Base-by-base conservation (phyloP, 768 basidiomycete species). In the Macrolepiota fuliginosa region DNA sequence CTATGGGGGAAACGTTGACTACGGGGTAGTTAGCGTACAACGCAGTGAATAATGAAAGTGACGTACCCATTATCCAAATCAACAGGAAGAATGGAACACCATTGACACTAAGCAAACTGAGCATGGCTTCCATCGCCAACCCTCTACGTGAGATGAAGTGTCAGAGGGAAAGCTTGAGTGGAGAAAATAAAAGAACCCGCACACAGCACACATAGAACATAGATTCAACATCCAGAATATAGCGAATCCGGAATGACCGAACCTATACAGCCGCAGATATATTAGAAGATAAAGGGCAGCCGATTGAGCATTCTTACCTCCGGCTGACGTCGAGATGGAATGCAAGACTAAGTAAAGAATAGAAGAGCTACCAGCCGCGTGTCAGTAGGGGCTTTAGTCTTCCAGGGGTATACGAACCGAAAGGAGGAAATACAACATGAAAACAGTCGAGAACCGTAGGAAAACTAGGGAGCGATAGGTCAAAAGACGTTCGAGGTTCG, bases 191-290 rank as follows among this genome's bases (percentile, higher is more conserved):
- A 32, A 15, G 15, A 51, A 36, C 51, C 73, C 82, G n/a, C 70
- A 80, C 84, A 84, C 72, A 0, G 85, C 76, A 7, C 79, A 68
- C 86, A 88, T 89, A 40, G 77, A 81, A 39, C 75, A 42, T 76
- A 79, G 88, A 61, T 81, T 83, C 62, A 87, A 72, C 84, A 87
- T 86, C 88, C 88, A 89, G 67, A 84, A 88, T 27, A 88, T 73
- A 36, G 88, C 63, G 64, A 89, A 86, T 0, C 88, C 88, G 0
- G 71, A 71, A 42, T 70, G 70, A 17, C 82, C 82, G 54, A 80
- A 85, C 58, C 81, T 78, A 54, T 45, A 25, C n/a, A 11, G 56
- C 11, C 40, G 2, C 45, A n/a, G 10, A 11, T 11, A 46, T 47
- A 17, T 22, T 11, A 45, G 17, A 24, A 29, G 24, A 32, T 39